Percentiles rank a stretch among this genome's conserved stretches.
phyloP scores from a whole-genome alignment of 2,329 filamentous ascomycete genomes.

The Chaetomiaceae sp. region DNA sequence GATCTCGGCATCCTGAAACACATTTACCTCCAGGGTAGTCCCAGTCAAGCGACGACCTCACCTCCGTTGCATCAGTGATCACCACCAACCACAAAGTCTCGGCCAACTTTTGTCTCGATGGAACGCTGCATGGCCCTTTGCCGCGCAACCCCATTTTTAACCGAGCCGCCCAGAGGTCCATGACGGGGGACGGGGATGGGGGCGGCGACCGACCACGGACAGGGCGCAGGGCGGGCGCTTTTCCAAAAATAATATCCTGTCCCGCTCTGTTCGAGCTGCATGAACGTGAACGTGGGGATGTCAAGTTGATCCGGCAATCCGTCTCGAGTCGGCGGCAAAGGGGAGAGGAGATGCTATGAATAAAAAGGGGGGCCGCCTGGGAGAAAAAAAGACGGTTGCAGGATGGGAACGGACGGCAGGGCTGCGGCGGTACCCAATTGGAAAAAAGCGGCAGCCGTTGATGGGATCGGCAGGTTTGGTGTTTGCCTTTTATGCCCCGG shows the following conservation, averaged over 20 bases:
- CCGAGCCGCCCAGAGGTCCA: not conserved
- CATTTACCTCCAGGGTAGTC: not conserved
- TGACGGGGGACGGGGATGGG: not conserved
- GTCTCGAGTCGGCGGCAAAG: not conserved
- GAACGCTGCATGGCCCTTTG: not conserved
- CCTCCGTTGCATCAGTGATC: no score
- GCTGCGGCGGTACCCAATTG: not conserved
- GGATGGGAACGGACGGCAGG: no score
- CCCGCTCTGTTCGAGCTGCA: no score
- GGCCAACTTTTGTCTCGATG: no score
- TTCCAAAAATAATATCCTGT: conserved; percentile 16
- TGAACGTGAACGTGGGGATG: no score
- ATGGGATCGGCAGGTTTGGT: not conserved
- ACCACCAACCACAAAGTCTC: no score
- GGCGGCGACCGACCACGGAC: no score
- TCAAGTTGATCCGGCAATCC: no score
- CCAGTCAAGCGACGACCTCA: no score
- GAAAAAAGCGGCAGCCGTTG: not conserved
- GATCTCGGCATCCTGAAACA: not conserved
- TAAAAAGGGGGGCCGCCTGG: not conserved
- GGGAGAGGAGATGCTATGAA: not conserved
- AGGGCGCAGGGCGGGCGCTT: not conserved
- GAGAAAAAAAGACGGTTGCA: no score
- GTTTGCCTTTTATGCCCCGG: not conserved
- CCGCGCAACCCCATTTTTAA: not conserved